Evolutionary conservation across 805 yeast species (phyloP).

Genomic region (Spathaspora arborariae): DNA sequence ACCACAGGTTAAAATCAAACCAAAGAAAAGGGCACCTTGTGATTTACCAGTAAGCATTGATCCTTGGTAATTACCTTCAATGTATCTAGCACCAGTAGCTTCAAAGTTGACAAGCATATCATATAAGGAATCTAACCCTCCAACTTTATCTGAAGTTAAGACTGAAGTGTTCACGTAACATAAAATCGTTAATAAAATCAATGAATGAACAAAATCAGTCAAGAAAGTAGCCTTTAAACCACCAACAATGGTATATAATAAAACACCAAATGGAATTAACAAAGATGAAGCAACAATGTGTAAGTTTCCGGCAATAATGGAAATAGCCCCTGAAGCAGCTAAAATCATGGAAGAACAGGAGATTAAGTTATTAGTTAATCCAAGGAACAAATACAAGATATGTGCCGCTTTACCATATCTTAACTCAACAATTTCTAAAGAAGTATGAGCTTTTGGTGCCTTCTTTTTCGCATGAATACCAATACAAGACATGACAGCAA

Average conservation of each 20-base stretch:
- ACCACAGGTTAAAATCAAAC: slow-evolving; percentile 29
- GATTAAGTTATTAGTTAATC: slow-evolving; percentile 18
- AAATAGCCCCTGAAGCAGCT: slow-evolving; percentile 24
- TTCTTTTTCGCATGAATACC: slow-evolving; percentile 24
- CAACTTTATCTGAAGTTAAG: slow-evolving; percentile 20
- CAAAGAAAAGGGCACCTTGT: slow-evolving; percentile 28
- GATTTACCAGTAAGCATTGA: slow-evolving; percentile 31
- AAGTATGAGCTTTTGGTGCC: slow-evolving; percentile 23
- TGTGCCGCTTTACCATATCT: slow-evolving; percentile 22
- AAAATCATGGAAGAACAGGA: slow-evolving; percentile 24
- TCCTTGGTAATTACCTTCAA: slow-evolving; percentile 30
- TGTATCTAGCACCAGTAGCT: slow-evolving; percentile 14
- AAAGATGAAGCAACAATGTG: slow-evolving; percentile 22
- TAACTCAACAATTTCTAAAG: slow-evolving; percentile 22
- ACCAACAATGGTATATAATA: slow-evolving; percentile 45
- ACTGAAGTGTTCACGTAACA: slow-evolving; percentile 23
- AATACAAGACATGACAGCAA: slow-evolving; percentile 19
- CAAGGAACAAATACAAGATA: slow-evolving; percentile 20
- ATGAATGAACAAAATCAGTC: slow-evolving; percentile 38
- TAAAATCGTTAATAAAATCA: slow-evolving; percentile 20
- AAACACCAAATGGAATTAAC: slow-evolving; percentile 33
- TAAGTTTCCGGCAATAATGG: slow-evolving; percentile 22
- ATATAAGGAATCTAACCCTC: slow-evolving; percentile 24
- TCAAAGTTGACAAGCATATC: slow-evolving; percentile 15
- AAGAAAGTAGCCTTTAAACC: slow-evolving; percentile 50